Conservation (phyloP, 306 rosid genomes). For the Nissolia schottii region DNA sequence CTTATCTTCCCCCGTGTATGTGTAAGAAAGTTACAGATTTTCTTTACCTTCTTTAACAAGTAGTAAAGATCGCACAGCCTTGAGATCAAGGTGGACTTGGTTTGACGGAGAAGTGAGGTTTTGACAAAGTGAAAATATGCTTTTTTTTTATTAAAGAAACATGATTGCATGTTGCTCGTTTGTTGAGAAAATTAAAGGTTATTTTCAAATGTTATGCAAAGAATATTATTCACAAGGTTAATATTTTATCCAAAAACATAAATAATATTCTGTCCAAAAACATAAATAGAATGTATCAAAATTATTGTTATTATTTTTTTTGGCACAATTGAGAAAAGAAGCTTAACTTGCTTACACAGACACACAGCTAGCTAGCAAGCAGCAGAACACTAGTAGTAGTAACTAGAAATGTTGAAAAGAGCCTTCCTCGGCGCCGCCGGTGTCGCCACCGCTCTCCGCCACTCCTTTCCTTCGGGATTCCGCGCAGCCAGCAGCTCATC, state of each 20-base stretch:
- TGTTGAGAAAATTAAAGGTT: not conserved
- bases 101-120: no score
- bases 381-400: not conserved
- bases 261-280: no score
- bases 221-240: no score
- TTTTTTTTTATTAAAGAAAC: not conserved
- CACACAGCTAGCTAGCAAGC: not conserved
- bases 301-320: no score
- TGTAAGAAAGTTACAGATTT: conserved; percentile 8
- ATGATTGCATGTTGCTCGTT: not conserved
- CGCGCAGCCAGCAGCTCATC: conserved; percentile 33
- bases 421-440: conserved; percentile 22
- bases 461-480: conserved; percentile 1
- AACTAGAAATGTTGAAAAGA: conserved; percentile 57
- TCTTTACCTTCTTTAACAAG: not conserved
- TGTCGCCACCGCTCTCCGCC: conserved; percentile 35
- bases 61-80: not conserved
- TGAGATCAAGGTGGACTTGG: conserved; percentile 8
- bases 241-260: no score
- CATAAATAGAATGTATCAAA: no score
- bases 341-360: no score
- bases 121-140: not conserved
- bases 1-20: not conserved
- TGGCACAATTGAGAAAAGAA: not conserved
- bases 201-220: no score